Percentiles rank a stretch among this genome's conserved stretches.
Conservation (phyloP, 257 asterid genomes). For the Cordia subcordata region DNA sequence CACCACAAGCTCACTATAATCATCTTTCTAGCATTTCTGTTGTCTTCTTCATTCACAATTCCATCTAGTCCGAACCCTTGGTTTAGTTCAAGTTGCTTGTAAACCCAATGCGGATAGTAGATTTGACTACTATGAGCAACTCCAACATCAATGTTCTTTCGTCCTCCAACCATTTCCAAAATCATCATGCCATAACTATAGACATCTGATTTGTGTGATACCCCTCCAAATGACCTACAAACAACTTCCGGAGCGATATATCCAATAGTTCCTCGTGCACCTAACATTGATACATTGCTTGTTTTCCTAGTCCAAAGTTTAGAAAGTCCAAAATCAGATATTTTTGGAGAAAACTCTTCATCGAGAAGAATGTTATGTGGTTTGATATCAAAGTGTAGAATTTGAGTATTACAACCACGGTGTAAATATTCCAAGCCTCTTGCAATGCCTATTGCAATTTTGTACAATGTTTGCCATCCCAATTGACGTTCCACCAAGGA, state of each 20-base stretch:
- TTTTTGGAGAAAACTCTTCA: slow-evolving; percentile 18
- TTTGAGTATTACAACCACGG: slow-evolving; percentile 23
- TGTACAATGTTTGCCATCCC: slow-evolving; percentile 10
- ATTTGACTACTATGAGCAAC: slow-evolving; percentile 10
- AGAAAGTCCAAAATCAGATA: slow-evolving; percentile 33
- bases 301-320: slow-evolving; percentile 13
- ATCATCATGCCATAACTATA: slow-evolving; percentile 31
- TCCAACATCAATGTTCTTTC: slow-evolving; percentile 2
- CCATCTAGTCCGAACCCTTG: background rate
- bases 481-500: background rate
- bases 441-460: slow-evolving; percentile 31
- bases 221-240: slow-evolving; percentile 17
- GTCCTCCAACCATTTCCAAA: slow-evolving; percentile 24
- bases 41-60: slow-evolving; percentile 6
- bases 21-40: slow-evolving; percentile 21
- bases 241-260: slow-evolving; percentile 34
- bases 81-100: slow-evolving; percentile 16
- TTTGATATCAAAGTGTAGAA: slow-evolving; percentile 31
- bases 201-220: slow-evolving; percentile 36
- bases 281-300: slow-evolving; percentile 10
- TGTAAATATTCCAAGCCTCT: slow-evolving; percentile 35
- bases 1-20: slow-evolving; percentile 41
- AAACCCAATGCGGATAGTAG: slow-evolving; percentile 25
- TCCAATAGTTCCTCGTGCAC: slow-evolving; percentile 28
- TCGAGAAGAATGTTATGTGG: slow-evolving; percentile 36